phyloP scores from a whole-genome alignment of 345 rosid genomes.

The Boechera retrofracta region DNA sequence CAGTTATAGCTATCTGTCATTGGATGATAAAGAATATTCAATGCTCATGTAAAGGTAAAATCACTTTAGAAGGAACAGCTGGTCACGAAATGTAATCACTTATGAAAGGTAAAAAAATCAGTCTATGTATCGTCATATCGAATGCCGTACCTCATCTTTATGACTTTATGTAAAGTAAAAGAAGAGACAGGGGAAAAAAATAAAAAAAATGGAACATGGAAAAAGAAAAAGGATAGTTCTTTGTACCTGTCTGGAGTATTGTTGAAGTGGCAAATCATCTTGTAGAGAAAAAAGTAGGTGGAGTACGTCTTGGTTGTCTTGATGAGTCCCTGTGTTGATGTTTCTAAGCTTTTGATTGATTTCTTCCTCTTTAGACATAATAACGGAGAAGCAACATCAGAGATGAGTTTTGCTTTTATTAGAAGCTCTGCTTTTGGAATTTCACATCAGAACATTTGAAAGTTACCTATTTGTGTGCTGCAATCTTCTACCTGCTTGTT shows the following conservation, averaged over 20 bases:
- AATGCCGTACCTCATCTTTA: constrained; percentile 7
- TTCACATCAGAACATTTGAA: constrained; percentile 17
- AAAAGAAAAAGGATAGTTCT: constrained; percentile 30
- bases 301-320: constrained; percentile 75
- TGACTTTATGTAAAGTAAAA: constrained; percentile 15
- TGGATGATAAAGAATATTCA: constrained; percentile 17
- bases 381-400: background rate
- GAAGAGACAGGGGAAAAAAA: background rate
- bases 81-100: background rate
- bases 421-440: constrained; percentile 9
- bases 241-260: constrained; percentile 53
- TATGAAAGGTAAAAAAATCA: constrained; percentile 6
- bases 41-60: background rate
- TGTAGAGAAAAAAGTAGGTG: constrained; percentile 54
- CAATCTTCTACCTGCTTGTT: constrained; percentile 60
- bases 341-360: constrained; percentile 58
- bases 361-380: constrained; percentile 54
- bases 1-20: constrained; percentile 56
- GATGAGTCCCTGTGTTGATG: constrained; percentile 49
- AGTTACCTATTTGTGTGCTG: constrained; percentile 60
- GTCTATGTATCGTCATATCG: constrained; percentile 1
- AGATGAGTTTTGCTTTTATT: constrained; percentile 3
- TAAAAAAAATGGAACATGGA: background rate
- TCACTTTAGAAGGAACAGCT: background rate
- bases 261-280: constrained; percentile 67